Evolutionary conservation across 2,329 filamentous ascomycete genomes (phyloP), one percentile per base, ranked within the genome.

Genomic region (Apiospora saccharicola): DNA sequence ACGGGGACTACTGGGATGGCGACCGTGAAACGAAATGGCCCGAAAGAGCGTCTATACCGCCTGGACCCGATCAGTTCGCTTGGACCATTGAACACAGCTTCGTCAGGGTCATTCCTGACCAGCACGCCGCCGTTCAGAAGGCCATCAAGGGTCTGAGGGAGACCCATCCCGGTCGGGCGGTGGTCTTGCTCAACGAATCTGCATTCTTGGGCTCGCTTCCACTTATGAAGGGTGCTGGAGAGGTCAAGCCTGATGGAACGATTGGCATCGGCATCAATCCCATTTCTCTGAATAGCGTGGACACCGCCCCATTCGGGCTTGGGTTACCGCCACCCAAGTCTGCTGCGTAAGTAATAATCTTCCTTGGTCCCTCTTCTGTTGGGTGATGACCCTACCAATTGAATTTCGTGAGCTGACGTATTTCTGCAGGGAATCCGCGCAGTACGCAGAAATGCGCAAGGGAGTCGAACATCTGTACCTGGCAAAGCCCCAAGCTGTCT

Each of bases 1-100:
- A 71, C 26, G 71, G 71, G 37, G 71, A 71, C 49, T 71, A 71
- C 37, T 47, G 41, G 46, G 67, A 71, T 41, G 71, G 61, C n/a
- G 71, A 71, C 19, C 71, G 71, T 43, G 71, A 71, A 37, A 44
- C 71, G 3, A 71, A 71, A 71, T 71, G 71, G 71, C 71, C 71
- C 22, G 67, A 71, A n/a, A 53, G 67, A 24, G 64, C 37, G 26
- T 13, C 19, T 12, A 69, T 71, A 22, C 30, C 46, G 5, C 71
- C 71, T 2, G 71, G 71, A 37, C 64, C 47, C 5, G 71, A 71
- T 46, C 71, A 71, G 47, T 71, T 69, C 51, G 30, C 71, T 1
- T 71, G 64, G 64, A 71, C 70, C 46, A 53, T 71, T 8, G 71
- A 72, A 49, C 71, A 72, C 24, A 72, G 67, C 24, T 72, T 72